Evolutionary conservation across 495 filamentous ascomycete species (phyloP), one percentile per base, ranked within the genome.

Genomic region (Penicillium crystallinum): DNA sequence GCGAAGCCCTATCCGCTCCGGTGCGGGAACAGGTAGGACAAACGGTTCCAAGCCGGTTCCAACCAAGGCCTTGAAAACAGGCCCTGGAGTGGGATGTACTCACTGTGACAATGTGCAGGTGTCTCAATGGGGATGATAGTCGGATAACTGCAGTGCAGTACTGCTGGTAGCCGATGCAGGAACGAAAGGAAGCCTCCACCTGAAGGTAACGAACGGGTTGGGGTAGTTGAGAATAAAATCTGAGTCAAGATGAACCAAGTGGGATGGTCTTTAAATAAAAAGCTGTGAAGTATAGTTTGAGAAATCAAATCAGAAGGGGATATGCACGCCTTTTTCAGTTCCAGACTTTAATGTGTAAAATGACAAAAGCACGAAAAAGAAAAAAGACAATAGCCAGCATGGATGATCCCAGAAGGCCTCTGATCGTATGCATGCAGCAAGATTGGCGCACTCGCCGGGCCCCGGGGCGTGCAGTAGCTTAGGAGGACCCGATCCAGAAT

Each of bases 361-460:
- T 47, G 49, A 44, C 27, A 45, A 55, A 47, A 42, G 44, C 46
- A 53, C 36, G 46, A 41, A 27, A 27, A 27, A 27, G 3, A 3
- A 27, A 27, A 27, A 27, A 27, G 23, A 27, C 39, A 50, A 60
- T 51, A 43, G n/a, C n/a, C 53, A 58, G 43, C 63, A 66, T 64
- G 70, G 67, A 67, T 72, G 53, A 74, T 71, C 69, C 70, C 56
- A 62, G 68, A 57, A 45, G 31, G 52, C 48, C 42, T 54, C 31
- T 51, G 49, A 58, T 61, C 44, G 55, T 44, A 50, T 57, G 46
- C 50, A 56, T 49, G 5, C 35, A 40, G 46, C 46, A 37, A 59
- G 41, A 56, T 56, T 56, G 46, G 53, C 53, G 52, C 46, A 33
- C 17, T 50, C 29, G 23, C 25, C 25, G 46, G 38, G 22, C 46